Evolutionary conservation across 495 filamentous ascomycete genomes (phyloP).

Genomic region (Hyphodiscus hymeniophilus): DNA sequence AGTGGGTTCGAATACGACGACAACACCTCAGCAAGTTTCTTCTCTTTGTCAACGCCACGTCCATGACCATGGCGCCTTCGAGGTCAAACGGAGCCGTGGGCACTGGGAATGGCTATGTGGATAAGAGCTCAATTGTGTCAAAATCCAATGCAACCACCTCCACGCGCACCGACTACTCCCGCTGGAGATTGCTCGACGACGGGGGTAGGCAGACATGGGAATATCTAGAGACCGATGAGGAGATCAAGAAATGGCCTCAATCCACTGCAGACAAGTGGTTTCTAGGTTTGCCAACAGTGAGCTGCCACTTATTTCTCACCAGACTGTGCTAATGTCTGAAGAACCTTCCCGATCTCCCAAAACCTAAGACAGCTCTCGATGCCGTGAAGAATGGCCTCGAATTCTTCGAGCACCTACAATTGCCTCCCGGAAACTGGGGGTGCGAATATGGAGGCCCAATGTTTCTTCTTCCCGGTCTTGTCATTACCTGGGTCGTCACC

Average conservation of each 20-base stretch:
- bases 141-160: slow-evolving; percentile 25
- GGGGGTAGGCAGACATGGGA: slow-evolving; percentile 86
- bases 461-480: slow-evolving; percentile 80
- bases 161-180: slow-evolving; percentile 59
- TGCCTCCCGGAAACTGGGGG: slow-evolving; percentile 85
- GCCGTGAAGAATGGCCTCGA: slow-evolving; percentile 73
- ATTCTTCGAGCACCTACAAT: slow-evolving; percentile 86
- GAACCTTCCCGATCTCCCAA: slow-evolving; percentile 63
- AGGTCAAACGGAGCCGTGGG: neutral
- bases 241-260: slow-evolving; percentile 74
- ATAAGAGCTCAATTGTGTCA: slow-evolving; percentile 9
- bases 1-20: too few species aligned
- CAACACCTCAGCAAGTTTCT: neutral
- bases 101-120: slow-evolving; percentile 9
- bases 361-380: slow-evolving; percentile 64
- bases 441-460: slow-evolving; percentile 90
- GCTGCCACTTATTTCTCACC: too few species aligned
- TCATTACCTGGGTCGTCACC: slow-evolving; percentile 87
- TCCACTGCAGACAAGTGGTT: slow-evolving; percentile 75
- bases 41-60: neutral
- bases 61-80: neutral
- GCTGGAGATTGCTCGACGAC: slow-evolving; percentile 83
- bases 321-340: slow-evolving; percentile 30
- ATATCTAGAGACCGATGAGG: slow-evolving; percentile 75
- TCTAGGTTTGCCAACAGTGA: slow-evolving; percentile 62